Conservation (phyloP, 352 stramenopile genomes). For the Phytophthora vignae region DNA sequence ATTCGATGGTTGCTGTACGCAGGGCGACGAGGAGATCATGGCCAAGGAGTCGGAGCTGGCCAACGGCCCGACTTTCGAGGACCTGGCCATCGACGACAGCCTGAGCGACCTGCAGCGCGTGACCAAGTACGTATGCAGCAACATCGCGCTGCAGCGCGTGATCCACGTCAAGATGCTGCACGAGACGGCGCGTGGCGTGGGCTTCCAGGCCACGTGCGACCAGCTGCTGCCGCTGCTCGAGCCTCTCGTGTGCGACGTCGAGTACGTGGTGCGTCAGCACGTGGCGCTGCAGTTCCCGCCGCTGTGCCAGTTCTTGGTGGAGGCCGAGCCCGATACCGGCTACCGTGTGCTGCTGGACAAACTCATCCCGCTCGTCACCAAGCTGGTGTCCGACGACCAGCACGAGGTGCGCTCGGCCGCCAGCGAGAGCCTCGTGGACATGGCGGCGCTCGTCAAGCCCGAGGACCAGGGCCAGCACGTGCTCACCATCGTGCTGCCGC, state of each 20-base stretch:
- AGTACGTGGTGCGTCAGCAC: slow-evolving; percentile 96
- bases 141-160: slow-evolving; percentile 97
- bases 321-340: slow-evolving; percentile 50
- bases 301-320: slow-evolving; percentile 76
- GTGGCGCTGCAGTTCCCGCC: slow-evolving; percentile 91
- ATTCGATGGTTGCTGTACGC: not conserved
- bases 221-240: slow-evolving; percentile 92
- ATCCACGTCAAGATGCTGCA: slow-evolving; percentile 97
- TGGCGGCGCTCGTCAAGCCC: slow-evolving; percentile 82
- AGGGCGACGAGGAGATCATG: slow-evolving; percentile 42
- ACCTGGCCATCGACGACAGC: slow-evolving; percentile 98
- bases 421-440: slow-evolving; percentile 88
- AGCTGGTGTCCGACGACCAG: slow-evolving; percentile 87
- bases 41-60: slow-evolving; percentile 43
- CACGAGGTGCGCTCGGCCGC: slow-evolving; percentile 90
- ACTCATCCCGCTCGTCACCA: slow-evolving; percentile 79
- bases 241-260: slow-evolving; percentile 87
- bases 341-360: slow-evolving; percentile 83
- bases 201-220: slow-evolving; percentile 85
- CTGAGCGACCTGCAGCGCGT: slow-evolving; percentile 95
- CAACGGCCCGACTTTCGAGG: slow-evolving; percentile 95
- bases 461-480: slow-evolving; percentile 93
- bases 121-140: slow-evolving; percentile 95
- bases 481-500: slow-evolving; percentile 92
- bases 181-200: slow-evolving; percentile 85